Conservation (phyloP, 257 asterid species). For the Eucommia ulmoides region DNA sequence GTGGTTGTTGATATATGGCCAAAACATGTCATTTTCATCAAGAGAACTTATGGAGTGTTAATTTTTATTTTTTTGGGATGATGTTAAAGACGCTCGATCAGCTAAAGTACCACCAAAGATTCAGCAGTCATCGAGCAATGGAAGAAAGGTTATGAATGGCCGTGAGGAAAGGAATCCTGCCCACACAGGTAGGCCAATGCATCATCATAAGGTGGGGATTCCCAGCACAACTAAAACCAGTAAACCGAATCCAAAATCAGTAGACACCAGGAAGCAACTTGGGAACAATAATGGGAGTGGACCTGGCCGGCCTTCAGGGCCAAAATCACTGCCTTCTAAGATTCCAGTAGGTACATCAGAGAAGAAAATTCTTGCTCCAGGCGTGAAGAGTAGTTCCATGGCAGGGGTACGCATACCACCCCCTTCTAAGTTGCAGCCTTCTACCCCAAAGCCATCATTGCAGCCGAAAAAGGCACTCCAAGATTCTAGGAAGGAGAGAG, state of each 20-base stretch:
- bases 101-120: conserved; percentile 30
- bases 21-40: conserved; percentile 24
- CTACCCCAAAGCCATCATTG: conserved; percentile 29
- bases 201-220: conserved; percentile 25
- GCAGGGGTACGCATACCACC: conserved; percentile 22
- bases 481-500: conserved; percentile 23
- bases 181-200: conserved; percentile 22
- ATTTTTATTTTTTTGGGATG: conserved; percentile 60
- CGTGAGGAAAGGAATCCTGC: conserved; percentile 29
- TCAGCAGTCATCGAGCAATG: conserved; percentile 22
- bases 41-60: conserved; percentile 67
- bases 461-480: conserved; percentile 25
- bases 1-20: conserved; percentile 16
- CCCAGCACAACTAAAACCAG: conserved; percentile 21
- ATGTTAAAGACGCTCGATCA: conserved; percentile 56
- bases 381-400: conserved; percentile 19
- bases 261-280: conserved; percentile 35
- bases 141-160: conserved; percentile 25
- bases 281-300: conserved; percentile 51
- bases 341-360: conserved; percentile 21
- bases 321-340: conserved; percentile 34
- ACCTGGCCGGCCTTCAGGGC: conserved; percentile 61
- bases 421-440: conserved; percentile 23
- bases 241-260: conserved; percentile 16
- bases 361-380: conserved; percentile 26